Evolutionary conservation across 2,329 filamentous ascomycete species (phyloP).

Genomic region (Penicillium decumbens): DNA sequence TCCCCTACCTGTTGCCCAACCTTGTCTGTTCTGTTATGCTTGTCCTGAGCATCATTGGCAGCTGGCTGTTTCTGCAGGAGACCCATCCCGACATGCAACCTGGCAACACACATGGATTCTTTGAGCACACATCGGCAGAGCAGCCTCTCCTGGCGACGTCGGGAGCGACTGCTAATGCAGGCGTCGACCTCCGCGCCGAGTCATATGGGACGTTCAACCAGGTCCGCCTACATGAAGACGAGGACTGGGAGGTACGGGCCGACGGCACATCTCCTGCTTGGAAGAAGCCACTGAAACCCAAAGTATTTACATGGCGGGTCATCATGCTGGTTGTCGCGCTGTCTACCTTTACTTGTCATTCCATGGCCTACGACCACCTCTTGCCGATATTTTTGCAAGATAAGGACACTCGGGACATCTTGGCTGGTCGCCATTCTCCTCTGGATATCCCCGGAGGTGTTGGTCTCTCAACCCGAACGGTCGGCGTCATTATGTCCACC

Average conservation of each 20-base stretch:
- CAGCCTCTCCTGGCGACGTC: constrained; percentile 73
- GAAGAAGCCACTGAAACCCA: constrained; percentile 38
- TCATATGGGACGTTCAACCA: constrained; percentile 70
- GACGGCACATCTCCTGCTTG: constrained; percentile 43
- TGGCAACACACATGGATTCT: constrained; percentile 38
- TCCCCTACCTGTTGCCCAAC: constrained; percentile 87
- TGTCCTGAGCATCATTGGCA: constrained; percentile 70
- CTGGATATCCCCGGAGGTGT: constrained; percentile 61
- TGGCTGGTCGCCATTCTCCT: constrained; percentile 35
- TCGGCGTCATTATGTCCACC: constrained; percentile 64
- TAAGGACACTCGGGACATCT: constrained; percentile 35
- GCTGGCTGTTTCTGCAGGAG: constrained; percentile 78
- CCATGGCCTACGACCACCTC: constrained; percentile 90
- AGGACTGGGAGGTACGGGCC: constrained; percentile 49
- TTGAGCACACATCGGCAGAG: constrained; percentile 50
- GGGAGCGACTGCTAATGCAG: constrained; percentile 66
- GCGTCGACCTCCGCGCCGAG: constrained; percentile 69
- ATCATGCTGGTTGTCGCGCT: constrained; percentile 74
- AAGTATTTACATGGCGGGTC: constrained; percentile 60
- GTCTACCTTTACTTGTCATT: constrained; percentile 89
- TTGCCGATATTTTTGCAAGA: constrained; percentile 92
- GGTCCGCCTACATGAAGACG: constrained; percentile 52
- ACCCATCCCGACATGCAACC: constrained; percentile 80
- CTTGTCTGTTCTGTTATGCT: constrained; percentile 74
- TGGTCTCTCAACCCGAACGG: constrained; percentile 61